phyloP scores from a whole-genome alignment of 371 early-diverging fungal genomes.

The Choanephora cucurbitarum region DNA sequence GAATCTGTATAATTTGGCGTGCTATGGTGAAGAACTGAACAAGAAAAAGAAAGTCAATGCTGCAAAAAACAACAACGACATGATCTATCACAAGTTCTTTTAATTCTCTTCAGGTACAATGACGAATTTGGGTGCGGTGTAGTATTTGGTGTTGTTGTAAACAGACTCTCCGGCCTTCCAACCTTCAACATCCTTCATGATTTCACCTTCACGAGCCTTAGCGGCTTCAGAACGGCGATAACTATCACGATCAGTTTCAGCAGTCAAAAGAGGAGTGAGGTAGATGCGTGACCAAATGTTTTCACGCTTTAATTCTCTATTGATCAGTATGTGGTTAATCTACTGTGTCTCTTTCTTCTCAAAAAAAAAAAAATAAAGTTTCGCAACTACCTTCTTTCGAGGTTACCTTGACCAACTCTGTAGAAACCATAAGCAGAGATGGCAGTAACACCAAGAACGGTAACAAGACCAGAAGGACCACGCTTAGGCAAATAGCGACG shows the following conservation, averaged over 20 bases:
- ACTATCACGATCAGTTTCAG: slow-evolving; percentile 92
- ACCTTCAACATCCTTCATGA: slow-evolving; percentile 86
- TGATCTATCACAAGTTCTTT: background rate
- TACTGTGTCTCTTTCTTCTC: background rate
- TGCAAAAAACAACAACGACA: background rate
- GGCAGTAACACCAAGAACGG: slow-evolving; percentile 57
- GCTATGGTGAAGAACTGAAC: background rate
- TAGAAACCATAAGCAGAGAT: slow-evolving; percentile 60
- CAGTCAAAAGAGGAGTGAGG: slow-evolving; percentile 86
- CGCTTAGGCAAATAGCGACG: slow-evolving; percentile 86
- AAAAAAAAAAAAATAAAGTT: slow-evolving; percentile 2
- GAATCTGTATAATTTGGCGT: no score
- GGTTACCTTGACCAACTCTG: slow-evolving; percentile 65
- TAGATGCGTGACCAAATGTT: slow-evolving; percentile 93
- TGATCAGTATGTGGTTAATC: background rate
- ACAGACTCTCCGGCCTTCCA: slow-evolving; percentile 82
- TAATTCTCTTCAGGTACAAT: slow-evolving; percentile 51
- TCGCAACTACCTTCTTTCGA: slow-evolving; percentile 67
- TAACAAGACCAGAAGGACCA: slow-evolving; percentile 78
- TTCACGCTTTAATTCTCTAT: slow-evolving; percentile 90
- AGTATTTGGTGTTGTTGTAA: slow-evolving; percentile 81
- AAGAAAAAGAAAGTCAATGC: background rate
- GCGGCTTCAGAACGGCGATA: slow-evolving; percentile 83
- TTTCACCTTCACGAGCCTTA: slow-evolving; percentile 77
- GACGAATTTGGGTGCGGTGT: slow-evolving; percentile 66